Evolutionary conservation across 345 rosid genomes (phyloP), one percentile per base, ranked within the genome.

Genomic region (Eucalyptus guilfoylei): DNA sequence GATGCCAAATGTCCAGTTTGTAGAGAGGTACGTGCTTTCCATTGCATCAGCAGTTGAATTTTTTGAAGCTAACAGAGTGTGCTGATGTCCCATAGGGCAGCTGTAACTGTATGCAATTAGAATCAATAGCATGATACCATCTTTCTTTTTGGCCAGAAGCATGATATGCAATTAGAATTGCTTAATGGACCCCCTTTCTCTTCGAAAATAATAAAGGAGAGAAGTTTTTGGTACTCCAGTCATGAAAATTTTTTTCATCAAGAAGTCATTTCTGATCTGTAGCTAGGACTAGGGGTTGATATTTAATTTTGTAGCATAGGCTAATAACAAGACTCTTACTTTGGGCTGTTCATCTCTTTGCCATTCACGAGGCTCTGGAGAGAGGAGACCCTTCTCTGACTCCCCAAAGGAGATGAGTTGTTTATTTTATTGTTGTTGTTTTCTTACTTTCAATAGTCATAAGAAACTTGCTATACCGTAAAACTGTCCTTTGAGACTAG

Each of bases 1-100:
- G 90, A 92, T 89, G 94, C 96, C 7, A 96, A 93, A 89, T 98
- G 99, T 93, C 97, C 99, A 9, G 87, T 96, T n/a, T 98, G 99
- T 86, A 94, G 99, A 96, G 98, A 98, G 98, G 99, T 96, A 76
- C 72, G 92, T 89, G 55, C 90, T 88, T 87, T 58, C 1, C 23
- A 42, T 42, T 55, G 60, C 49, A 10, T 50, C 32, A 87, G 5
- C 81, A 62, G 64, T 60, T 87, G 62, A 64, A 58, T 17, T 64
- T 62, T 58, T 24, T 40, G 42, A 26, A 64, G 88, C 83, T 40
- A 44, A 12, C 3, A n/a, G 14, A 9, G 23, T 40, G 13, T 55
- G 76, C 54, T 48, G 87, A 58, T 58, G 48, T 87, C 40, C 49
- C 49, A 58, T 34, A 16, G 14, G 60, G 40, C 58, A 6, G 83